Evolutionary conservation across 352 stramenopile species (phyloP), one percentile per base, ranked within the genome.

Genomic region (Phytophthora podocarpi): DNA sequence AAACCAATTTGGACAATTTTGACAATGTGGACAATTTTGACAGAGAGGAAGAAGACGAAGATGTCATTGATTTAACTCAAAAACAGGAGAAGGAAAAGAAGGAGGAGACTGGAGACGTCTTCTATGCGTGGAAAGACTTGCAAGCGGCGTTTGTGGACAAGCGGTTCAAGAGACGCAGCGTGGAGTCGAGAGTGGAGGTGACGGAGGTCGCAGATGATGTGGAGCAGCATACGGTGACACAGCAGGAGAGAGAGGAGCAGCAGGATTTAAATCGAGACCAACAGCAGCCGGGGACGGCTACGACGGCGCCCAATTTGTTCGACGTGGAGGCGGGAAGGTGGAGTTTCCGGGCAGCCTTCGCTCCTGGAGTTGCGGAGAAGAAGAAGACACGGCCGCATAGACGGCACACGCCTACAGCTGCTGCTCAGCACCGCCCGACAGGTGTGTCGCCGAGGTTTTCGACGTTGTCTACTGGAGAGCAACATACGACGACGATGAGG

Each of bases 101-200:
- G 10, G 34, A 51, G 9, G 20, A 41, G 18, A 52, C 31, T 5
- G 8, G 20, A 6, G 37, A 15, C 5, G 34, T 67, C 4, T 66
- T 61, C 20, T 64, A 70, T 10, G 58, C 37, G 4, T 73, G 68
- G 63, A 58, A 56, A n/a, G 58, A 73, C 21, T 37, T 76, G n/a
- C 28, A 45, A 39, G 43, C 21, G 15, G 62, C 67, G 4, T 76
- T 72, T 37, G 24, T 32, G 6, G 42, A 67, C 5, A 64, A 63
- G 24, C 46, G 53, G 4, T 76, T 73, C 27, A 73, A 70, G 34
- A 23, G 58, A 55, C 53, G 54, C 6, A 70, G 39, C 45, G 39
- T 63, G 18, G 8, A 52, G 16, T 24, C 12, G 34, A n/a, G n/a
- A n/a, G n/a, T n/a, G n/a, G n/a, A n/a, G n/a, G n/a, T n/a, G n/a